phyloP scores from a whole-genome alignment of 2,329 filamentous ascomycete genomes.

The Botrytis sinoallii region DNA sequence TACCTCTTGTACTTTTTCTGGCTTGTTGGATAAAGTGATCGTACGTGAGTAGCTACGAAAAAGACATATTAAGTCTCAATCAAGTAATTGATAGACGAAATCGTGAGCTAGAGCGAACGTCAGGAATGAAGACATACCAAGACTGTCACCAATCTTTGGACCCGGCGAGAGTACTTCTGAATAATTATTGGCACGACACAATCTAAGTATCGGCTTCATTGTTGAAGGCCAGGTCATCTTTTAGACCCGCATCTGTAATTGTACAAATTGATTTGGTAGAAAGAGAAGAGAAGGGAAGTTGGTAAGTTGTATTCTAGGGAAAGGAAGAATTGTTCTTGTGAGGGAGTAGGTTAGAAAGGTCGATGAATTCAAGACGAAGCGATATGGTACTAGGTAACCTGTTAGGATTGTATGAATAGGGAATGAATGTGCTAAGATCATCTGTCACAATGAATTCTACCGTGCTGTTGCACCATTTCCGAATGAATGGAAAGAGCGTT shows the following conservation, averaged over 20 bases:
- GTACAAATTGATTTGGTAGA: not conserved
- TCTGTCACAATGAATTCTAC: not conserved
- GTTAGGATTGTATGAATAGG: not conserved
- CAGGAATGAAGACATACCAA: constrained; percentile 13
- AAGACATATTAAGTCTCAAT: constrained; percentile 9
- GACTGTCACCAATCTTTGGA: not conserved
- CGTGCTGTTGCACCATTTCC: not conserved
- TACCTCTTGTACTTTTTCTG: constrained; percentile 12
- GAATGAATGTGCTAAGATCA: not conserved
- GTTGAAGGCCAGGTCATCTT: constrained; percentile 17
- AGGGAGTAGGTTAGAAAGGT: not conserved
- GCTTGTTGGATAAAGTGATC: constrained; percentile 1
- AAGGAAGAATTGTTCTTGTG: not conserved
- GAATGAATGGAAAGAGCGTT: constrained; percentile 10
- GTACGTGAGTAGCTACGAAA: not conserved
- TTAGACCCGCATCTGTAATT: constrained; percentile 19
- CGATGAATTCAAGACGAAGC: not conserved
- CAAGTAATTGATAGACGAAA: not conserved
- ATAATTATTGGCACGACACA: constrained; percentile 14
- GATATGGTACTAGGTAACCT: not conserved
- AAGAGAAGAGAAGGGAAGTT: not conserved
- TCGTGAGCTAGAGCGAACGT: not conserved
- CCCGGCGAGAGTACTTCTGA: constrained; percentile 5
- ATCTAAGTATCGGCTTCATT: constrained; percentile 19
- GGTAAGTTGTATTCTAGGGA: not conserved